A percentile compares a stretch with the other conserved stretches of the same genome.
phyloP scores from a whole-genome alignment of 306 rosid genomes.

The Quercus engelmannii region DNA sequence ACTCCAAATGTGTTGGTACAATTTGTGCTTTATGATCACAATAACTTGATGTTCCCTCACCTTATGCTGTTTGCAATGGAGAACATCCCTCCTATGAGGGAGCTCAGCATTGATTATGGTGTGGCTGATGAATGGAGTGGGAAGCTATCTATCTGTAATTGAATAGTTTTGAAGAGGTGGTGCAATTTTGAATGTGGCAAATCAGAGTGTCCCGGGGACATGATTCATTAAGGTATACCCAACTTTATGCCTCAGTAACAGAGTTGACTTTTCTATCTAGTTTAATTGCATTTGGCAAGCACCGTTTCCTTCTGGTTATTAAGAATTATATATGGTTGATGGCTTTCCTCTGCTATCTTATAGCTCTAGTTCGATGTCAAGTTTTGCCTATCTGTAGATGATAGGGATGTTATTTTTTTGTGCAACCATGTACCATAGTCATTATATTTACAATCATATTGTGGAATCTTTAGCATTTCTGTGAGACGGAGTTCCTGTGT shows the following conservation, averaged over 20 bases:
- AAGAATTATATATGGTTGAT: neutral
- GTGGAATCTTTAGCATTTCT: neutral
- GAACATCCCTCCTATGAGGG: constrained; percentile 97
- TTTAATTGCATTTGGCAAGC: constrained; percentile 5
- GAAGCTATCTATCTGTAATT: constrained; percentile 74
- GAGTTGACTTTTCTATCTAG: neutral
- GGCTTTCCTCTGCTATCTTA: neutral
- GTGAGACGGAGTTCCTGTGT: neutral
- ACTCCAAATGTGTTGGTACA: constrained; percentile 87
- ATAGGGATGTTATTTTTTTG: constrained; percentile 7
- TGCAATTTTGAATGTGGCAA: constrained; percentile 33
- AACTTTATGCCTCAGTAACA: constrained; percentile 4
- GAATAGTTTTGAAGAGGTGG: constrained; percentile 32
- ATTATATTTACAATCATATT: neutral
- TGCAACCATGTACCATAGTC: constrained; percentile 9
- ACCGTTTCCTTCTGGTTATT: neutral
- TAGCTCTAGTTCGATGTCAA: constrained; percentile 9
- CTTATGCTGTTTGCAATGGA: constrained; percentile 94
- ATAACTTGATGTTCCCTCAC: constrained; percentile 87
- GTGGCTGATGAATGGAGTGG: constrained; percentile 70
- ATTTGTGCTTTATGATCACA: constrained; percentile 81
- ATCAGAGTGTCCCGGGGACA: constrained; percentile 29
- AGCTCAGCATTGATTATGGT: constrained; percentile 96
- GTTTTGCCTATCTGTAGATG: constrained; percentile 8
- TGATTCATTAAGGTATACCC: constrained; percentile 42